phyloP scores from a whole-genome alignment of 2,329 filamentous ascomycete genomes.

The Cytospora mali region DNA sequence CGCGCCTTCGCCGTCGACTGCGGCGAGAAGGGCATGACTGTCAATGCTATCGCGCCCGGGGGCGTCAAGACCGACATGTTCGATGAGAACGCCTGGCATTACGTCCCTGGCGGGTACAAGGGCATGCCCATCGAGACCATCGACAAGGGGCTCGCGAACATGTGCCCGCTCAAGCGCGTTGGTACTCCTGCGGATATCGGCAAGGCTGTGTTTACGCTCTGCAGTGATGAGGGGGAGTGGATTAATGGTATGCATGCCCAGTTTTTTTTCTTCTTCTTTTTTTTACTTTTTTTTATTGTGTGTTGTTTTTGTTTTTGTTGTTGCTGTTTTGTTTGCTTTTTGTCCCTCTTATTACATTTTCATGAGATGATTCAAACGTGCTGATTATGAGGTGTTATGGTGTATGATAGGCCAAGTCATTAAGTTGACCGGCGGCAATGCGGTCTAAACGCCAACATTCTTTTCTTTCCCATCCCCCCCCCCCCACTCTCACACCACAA shows the following conservation, averaged over 20 bases:
- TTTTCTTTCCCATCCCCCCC: not conserved
- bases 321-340: conserved; percentile 14
- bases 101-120: conserved; percentile 59
- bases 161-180: conserved; percentile 62
- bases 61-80: conserved; percentile 81
- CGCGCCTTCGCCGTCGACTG: conserved; percentile 73
- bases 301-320: not conserved
- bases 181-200: conserved; percentile 62
- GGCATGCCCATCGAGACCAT: conserved; percentile 56
- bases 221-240: conserved; percentile 63
- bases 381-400: conserved; percentile 3
- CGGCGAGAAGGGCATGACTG: conserved; percentile 67
- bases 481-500: no score
- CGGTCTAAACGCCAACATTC: conserved; percentile 31
- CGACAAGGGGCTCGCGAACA: conserved; percentile 55
- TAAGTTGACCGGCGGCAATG: conserved; percentile 43
- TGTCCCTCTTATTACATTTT: conserved; percentile 12
- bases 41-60: conserved; percentile 73
- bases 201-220: conserved; percentile 57
- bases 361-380: conserved; percentile 6
- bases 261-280: conserved; percentile 9
- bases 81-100: conserved; percentile 68
- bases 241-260: conserved; percentile 55
- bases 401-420: conserved; percentile 40
- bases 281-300: conserved; percentile 15